Base-by-base conservation (phyloP, 148 eudicot genomes). In the Agrostemma githago region DNA sequence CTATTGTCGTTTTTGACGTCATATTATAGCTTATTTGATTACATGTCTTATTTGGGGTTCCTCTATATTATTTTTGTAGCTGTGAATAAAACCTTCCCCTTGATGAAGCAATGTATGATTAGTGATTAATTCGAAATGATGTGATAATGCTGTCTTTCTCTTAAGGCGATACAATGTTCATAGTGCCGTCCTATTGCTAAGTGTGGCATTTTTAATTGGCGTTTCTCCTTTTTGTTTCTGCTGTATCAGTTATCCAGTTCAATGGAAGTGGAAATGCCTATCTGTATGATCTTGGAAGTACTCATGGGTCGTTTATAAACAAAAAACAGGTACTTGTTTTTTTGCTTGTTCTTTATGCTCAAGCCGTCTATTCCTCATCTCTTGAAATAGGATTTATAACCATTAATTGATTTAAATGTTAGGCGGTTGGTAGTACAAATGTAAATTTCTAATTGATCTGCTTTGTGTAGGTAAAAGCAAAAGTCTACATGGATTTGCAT, bases 211-310 rank as follows among this genome's bases (percentile, higher is more conserved):
- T 5, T 21, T 80, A 65, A 40, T 14, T 68, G 42, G 15, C 2
- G 7, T 58, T 73, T 59, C 61, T 44, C 59, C 60, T 8, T 48
- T 34, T 51, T 40, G 26, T 44, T 16, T 60, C 61, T 37, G 59
- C 11, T 59, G 48, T 80, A 74, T 72, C 79, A 93, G 98, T 93
- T 75, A 85, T 93, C 62, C 98, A 90, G 85, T 93, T 84, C 79
- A 91, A 85, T 79, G 89, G 85, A 79, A 81, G 79, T 80, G 94
- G 86, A 75, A 84, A 83, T 53, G 94, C 89, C 20, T 93, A 72
- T 79, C 40, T 93, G 21, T 88, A 90, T 74, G 98, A 93, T 84
- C 89, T 91, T 81, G 93, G 96, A 64, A 93, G 98, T 75, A 93
- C 92, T 14, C 98, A 93, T 80, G 98, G 98, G 46, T 89, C 92